Conservation (phyloP, 176 grass and related monocot genomes). For the Cenchrus fungigraminus region DNA sequence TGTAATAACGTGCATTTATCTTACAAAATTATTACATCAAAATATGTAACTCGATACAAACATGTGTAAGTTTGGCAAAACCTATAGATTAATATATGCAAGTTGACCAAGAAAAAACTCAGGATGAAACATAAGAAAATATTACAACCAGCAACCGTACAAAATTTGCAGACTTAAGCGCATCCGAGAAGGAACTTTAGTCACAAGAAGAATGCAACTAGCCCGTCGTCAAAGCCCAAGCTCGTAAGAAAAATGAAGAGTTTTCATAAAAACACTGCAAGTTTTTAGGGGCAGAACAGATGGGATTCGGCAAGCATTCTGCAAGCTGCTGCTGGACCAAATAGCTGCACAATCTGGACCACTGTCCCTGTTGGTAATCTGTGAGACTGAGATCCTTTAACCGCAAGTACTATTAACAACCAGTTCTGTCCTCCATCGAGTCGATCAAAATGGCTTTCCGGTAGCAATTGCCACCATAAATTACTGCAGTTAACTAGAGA, state of each 20-base stretch:
- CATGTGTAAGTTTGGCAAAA: neutral
- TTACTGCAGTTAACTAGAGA: constrained; percentile 32
- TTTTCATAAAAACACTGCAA: neutral
- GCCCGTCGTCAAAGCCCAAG: neutral
- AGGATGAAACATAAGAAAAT: neutral
- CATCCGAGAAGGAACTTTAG: neutral
- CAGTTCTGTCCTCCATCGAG: neutral
- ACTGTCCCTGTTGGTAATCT: neutral
- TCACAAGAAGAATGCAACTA: neutral
- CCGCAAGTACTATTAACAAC: neutral
- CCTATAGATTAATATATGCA: neutral
- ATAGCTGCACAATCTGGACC: neutral
- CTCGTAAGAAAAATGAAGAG: neutral
- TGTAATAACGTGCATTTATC: no score
- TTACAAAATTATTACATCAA: no score
- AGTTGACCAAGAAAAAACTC: neutral
- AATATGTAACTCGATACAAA: neutral
- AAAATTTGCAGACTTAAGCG: neutral
- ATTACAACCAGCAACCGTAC: neutral
- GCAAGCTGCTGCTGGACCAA: neutral
- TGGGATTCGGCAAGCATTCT: no score
- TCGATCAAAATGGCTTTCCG: constrained; percentile 36
- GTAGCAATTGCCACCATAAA: neutral
- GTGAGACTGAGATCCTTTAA: neutral
- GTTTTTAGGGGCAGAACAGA: neutral